Conservation (phyloP, 2,329 filamentous ascomycete species). For the Colletotrichum simmondsii region DNA sequence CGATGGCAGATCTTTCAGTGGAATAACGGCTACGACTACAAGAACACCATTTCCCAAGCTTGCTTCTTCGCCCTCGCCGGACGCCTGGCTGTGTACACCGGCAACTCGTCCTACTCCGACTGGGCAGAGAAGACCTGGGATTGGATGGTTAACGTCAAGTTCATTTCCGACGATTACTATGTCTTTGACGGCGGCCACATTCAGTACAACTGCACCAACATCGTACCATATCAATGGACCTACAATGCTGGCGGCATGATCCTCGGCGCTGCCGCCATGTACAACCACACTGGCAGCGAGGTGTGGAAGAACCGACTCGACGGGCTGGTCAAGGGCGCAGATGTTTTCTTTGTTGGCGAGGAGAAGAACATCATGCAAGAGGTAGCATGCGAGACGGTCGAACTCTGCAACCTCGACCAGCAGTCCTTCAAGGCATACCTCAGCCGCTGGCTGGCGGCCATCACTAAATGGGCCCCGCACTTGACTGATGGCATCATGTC, state of each 20-base stretch:
- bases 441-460: slow-evolving; percentile 69
- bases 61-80: slow-evolving; percentile 73
- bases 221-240: slow-evolving; percentile 73
- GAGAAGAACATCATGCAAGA: slow-evolving; percentile 71
- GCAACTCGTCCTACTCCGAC: slow-evolving; percentile 79
- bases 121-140: slow-evolving; percentile 82
- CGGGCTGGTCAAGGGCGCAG: slow-evolving; percentile 63
- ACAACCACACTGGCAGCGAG: slow-evolving; percentile 65
- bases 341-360: slow-evolving; percentile 65
- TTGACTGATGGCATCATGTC: slow-evolving; percentile 64
- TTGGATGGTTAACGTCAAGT: slow-evolving; percentile 68
- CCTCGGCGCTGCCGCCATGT: slow-evolving; percentile 75
- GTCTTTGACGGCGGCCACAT: slow-evolving; percentile 73
- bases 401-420: slow-evolving; percentile 71
- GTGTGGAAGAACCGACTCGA: slow-evolving; percentile 70
- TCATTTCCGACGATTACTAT: slow-evolving; percentile 69
- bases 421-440: slow-evolving; percentile 74
- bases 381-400: slow-evolving; percentile 71
- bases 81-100: slow-evolving; percentile 80
- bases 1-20: slow-evolving; percentile 88
- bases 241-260: slow-evolving; percentile 77
- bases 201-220: slow-evolving; percentile 64
- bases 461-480: slow-evolving; percentile 72
- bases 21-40: slow-evolving; percentile 86
- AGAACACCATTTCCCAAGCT: slow-evolving; percentile 72